Evolutionary conservation across 179 eudicot species (phyloP), one percentile per base, ranked within the genome.

Genomic region (Heliamphora pulchella): DNA sequence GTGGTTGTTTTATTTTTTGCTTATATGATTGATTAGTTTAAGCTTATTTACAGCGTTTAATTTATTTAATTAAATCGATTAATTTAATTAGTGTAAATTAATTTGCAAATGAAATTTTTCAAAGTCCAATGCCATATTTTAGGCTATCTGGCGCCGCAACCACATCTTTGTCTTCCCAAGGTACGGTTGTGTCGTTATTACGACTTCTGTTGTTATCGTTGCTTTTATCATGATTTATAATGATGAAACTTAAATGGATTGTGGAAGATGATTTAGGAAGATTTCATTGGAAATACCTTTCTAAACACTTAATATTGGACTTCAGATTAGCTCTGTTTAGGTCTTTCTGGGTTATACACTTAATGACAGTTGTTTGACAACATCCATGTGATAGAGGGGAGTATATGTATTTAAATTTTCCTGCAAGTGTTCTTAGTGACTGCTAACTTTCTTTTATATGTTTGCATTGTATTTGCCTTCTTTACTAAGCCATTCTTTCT

Each of bases 41-140:
- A n/a, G n/a, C n/a, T n/a, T n/a, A n/a, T n/a, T n/a, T n/a, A n/a
- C n/a, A n/a, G n/a, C n/a, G n/a, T n/a, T n/a, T n/a, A n/a, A n/a
- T n/a, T n/a, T n/a, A n/a, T n/a, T n/a, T n/a, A n/a, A n/a, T n/a
- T n/a, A n/a, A n/a, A n/a, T n/a, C n/a, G n/a, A n/a, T n/a, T n/a
- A n/a, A n/a, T n/a, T n/a, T n/a, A n/a, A n/a, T n/a, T n/a, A n/a
- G n/a, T n/a, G n/a, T n/a, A n/a, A n/a, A n/a, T n/a, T n/a, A n/a
- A n/a, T n/a, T n/a, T n/a, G n/a, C n/a, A n/a, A n/a, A n/a, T n/a
- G n/a, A n/a, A n/a, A n/a, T n/a, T n/a, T n/a, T n/a, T n/a, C n/a
- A n/a, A n/a, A n/a, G n/a, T 86, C 97, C 90, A 90, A 94, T 94
- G 98, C 96, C 94, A 75, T 87, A 94, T 86, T 94, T 94, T 86